Conservation (phyloP, 352 stramenopile species). For the Phytopythium montanum region DNA sequence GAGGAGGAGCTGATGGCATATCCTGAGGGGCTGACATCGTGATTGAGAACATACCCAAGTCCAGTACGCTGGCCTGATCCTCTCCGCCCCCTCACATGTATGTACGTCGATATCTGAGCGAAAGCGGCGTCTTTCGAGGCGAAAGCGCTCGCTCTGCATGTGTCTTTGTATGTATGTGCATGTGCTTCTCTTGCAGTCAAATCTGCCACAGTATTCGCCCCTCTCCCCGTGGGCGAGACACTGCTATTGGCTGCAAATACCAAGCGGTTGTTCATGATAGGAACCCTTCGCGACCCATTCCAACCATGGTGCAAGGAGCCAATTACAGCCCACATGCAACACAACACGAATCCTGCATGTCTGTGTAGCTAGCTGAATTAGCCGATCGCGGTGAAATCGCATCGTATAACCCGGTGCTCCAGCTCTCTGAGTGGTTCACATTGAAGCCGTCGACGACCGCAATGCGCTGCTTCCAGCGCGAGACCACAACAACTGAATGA, state of each 20-base stretch:
- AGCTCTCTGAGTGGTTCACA: background rate
- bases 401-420: too few relatives aligned
- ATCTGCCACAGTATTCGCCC: slow-evolving; percentile 87
- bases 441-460: background rate
- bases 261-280: slow-evolving; percentile 89
- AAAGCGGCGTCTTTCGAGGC: background rate
- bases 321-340: slow-evolving; percentile 79
- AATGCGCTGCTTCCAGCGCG: too few relatives aligned
- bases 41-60: slow-evolving; percentile 81
- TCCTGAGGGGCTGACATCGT: slow-evolving; percentile 84
- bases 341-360: background rate
- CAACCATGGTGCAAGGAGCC: slow-evolving; percentile 77
- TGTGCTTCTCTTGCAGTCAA: slow-evolving; percentile 49
- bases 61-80: slow-evolving; percentile 84
- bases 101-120: background rate
- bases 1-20: slow-evolving; percentile 73
- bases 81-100: slow-evolving; percentile 17
- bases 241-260: slow-evolving; percentile 86
- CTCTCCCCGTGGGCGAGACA: slow-evolving; percentile 61
- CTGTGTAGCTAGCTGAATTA: background rate
- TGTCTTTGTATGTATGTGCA: background rate
- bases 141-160: background rate
- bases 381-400: too few relatives aligned
- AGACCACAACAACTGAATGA: too few relatives aligned
- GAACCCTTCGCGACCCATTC: slow-evolving; percentile 75